Base-by-base conservation (phyloP, 2,329 filamentous ascomycete genomes). In the Talaromyces verruculosus region DNA sequence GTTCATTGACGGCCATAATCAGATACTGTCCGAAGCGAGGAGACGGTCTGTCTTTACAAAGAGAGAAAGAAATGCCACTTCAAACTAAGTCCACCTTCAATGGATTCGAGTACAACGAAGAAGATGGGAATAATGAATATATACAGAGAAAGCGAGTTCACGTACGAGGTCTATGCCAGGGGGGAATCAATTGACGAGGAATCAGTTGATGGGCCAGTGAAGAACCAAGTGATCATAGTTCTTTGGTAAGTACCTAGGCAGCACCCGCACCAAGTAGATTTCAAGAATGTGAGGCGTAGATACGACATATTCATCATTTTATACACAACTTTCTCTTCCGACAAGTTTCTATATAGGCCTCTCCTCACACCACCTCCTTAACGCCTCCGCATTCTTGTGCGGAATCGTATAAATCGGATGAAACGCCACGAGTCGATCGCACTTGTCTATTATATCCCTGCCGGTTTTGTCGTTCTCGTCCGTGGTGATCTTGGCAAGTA, bases 331-430 rank as follows among this genome's bases (percentile, higher is more conserved):
- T 35, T 57, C 53, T 37, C n/a, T 37, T 19, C 30, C 3, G 17
- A 11, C 0, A 19, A 22, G 3, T 1, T 22, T 47, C 64, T 39
- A 65, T 28, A 67, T 63, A 17, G 62, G 58, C 43, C 60, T 58
- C 35, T 69, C 70, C 69, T 83, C 81, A 77, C 89, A 93, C 79
- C 91, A 91, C 67, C 79, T 79, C 76, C 86, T 85, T 70, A 89
- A 88, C 39, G 82, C 82, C 71, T 89, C 85, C 63, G 89, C 90
- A 63, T 84, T 84, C 68, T 86, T 83, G 77, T 90, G 88, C 4
- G 93, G 91, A 70, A 97, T 89, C 68, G 91, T 90, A 79, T 92
- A 97, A 30, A 97, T 85, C 1, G 94, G 94, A 78, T 97, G 92
- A 45, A 92, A 84, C 17, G 89, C 82, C 61, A 81, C 82, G 61